Percentiles rank a stretch among this genome's conserved stretches.
Conservation (phyloP, 371 early-diverging fungal species). For the Coemansia sp. region DNA sequence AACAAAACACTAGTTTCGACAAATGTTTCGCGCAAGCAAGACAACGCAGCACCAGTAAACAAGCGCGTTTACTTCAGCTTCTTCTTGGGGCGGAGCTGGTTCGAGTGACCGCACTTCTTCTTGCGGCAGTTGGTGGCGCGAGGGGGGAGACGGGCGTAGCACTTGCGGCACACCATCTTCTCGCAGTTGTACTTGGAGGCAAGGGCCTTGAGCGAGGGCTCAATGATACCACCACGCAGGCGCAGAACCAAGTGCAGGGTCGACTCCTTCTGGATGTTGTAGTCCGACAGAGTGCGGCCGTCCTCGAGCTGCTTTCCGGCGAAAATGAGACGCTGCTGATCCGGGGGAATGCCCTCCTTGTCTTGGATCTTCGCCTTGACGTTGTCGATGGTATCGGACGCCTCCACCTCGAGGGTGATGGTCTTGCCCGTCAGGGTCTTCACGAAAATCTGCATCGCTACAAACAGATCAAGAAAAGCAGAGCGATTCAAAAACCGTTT, state of each 20-base stretch:
- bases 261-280: constrained; percentile 90
- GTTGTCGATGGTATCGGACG: constrained; percentile 93
- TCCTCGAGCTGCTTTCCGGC: constrained; percentile 99
- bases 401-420: constrained; percentile 97
- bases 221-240: constrained; percentile 72
- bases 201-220: constrained; percentile 61
- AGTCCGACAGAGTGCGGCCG: constrained; percentile 87
- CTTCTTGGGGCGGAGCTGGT: constrained; percentile 99
- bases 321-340: constrained; percentile 99
- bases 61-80: constrained; percentile 60
- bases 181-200: constrained; percentile 99
- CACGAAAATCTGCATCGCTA: constrained; percentile 58
- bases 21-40: not conserved
- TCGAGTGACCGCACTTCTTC: constrained; percentile 99
- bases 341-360: constrained; percentile 99
- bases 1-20: constrained; percentile 5
- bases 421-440: constrained; percentile 78
- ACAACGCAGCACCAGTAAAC: constrained; percentile 9
- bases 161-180: constrained; percentile 99
- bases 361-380: constrained; percentile 98
- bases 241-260: constrained; percentile 84
- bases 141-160: constrained; percentile 99
- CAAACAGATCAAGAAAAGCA: no score
- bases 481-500: no score
- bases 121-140: constrained; percentile 99